Percentiles rank a stretch among this genome's conserved stretches.
phyloP scores from a whole-genome alignment of 2,329 filamentous ascomycete genomes.

The Pezicula neosporulosa region DNA sequence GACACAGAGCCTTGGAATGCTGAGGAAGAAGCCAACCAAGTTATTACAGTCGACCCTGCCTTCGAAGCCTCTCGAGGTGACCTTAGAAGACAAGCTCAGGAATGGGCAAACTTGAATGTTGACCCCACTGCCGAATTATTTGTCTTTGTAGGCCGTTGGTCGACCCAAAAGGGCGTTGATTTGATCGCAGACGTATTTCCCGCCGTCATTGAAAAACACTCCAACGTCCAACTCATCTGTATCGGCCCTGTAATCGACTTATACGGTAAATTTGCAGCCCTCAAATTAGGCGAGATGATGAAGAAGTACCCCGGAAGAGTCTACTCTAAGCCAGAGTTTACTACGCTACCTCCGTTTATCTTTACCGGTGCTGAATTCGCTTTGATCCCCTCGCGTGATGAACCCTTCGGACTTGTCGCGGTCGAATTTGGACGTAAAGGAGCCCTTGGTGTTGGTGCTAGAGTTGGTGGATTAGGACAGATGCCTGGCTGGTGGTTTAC shows the following conservation, averaged over 20 bases:
- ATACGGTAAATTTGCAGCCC: constrained; percentile 62
- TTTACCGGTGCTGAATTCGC: constrained; percentile 66
- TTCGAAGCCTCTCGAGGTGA: constrained; percentile 50
- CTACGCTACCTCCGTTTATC: constrained; percentile 58
- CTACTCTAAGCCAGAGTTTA: constrained; percentile 64
- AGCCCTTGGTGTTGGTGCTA: constrained; percentile 60
- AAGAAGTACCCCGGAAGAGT: constrained; percentile 60
- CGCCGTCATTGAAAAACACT: constrained; percentile 54
- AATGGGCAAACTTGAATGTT: constrained; percentile 61
- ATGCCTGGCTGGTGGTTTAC: constrained; percentile 73
- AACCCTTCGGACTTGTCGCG: constrained; percentile 65
- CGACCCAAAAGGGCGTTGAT: constrained; percentile 65
- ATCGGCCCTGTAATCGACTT: constrained; percentile 65
- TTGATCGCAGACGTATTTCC: constrained; percentile 66
- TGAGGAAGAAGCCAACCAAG: constrained; percentile 30
- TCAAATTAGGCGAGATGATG: constrained; percentile 62
- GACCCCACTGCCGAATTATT: constrained; percentile 60
- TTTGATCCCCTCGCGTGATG: constrained; percentile 64
- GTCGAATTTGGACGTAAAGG: constrained; percentile 68
- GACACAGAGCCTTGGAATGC: constrained; percentile 56
- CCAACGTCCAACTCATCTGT: constrained; percentile 57
- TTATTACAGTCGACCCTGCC: constrained; percentile 48
- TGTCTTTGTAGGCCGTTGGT: constrained; percentile 67
- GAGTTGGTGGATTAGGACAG: constrained; percentile 62
- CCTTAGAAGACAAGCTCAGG: constrained; percentile 57